A percentile compares a stretch with the other conserved stretches of the same genome.
phyloP scores from a whole-genome alignment of 2,329 filamentous ascomycete species.

The Huntiella omanensis region DNA sequence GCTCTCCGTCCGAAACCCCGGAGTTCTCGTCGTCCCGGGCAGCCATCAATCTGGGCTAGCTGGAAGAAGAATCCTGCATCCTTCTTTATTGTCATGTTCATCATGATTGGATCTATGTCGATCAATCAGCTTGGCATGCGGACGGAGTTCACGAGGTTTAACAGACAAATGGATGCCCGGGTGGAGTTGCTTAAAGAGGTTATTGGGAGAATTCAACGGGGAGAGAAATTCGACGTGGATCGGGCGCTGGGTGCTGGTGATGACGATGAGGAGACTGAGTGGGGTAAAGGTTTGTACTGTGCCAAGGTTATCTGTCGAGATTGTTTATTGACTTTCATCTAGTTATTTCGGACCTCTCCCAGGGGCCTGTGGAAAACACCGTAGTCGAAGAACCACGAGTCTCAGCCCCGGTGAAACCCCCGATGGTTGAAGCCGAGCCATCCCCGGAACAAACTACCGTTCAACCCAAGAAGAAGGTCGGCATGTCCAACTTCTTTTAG shows the following conservation, averaged over 20 bases:
- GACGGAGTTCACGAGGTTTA: slow-evolving; percentile 54
- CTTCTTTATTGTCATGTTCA: slow-evolving; percentile 64
- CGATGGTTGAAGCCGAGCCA: too few relatives aligned
- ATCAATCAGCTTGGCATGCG: slow-evolving; percentile 78
- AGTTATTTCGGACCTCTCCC: slow-evolving; percentile 39
- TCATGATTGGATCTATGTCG: slow-evolving; percentile 84
- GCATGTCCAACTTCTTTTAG: slow-evolving; percentile 33
- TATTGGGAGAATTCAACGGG: slow-evolving; percentile 47
- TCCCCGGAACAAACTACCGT: slow-evolving; percentile 3
- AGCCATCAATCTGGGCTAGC: slow-evolving; percentile 15
- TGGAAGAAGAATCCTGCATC: slow-evolving; percentile 47
- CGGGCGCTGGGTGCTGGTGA: slow-evolving; percentile 63
- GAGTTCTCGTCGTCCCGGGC: neutral
- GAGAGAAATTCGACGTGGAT: slow-evolving; percentile 72
- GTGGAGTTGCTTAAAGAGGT: slow-evolving; percentile 61
- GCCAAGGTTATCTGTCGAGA: neutral
- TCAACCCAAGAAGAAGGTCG: slow-evolving; percentile 11
- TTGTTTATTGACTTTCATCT: neutral
- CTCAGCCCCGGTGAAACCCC: too few relatives aligned
- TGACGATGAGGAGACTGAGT: slow-evolving; percentile 55
- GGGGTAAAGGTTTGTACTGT: slow-evolving; percentile 52
- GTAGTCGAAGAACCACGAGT: slow-evolving; percentile 20
- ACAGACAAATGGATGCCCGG: slow-evolving; percentile 58
- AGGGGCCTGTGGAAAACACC: slow-evolving; percentile 18
- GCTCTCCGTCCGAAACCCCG: slow-evolving; percentile 26